Percentiles rank a stretch among this genome's conserved stretches.
phyloP scores from a whole-genome alignment of 768 basidiomycete species.

The Suillus bovinus region DNA sequence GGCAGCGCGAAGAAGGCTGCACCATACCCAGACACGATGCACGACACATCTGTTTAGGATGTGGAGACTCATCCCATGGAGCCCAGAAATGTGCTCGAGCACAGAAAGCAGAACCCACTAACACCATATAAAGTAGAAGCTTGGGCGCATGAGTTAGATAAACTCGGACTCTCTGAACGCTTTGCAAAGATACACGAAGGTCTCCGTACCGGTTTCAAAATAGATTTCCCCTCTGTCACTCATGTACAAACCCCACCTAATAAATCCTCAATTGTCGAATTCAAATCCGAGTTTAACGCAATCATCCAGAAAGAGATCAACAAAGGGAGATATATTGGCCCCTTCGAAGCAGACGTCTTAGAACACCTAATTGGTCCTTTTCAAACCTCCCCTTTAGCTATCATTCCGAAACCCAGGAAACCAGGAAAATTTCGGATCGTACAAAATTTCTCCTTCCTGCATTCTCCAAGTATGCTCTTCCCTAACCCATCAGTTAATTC shows the following conservation, averaged over 20 bases:
- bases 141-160: not conserved
- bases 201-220: not conserved
- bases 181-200: not conserved
- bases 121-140: slow-evolving; percentile 11
- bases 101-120: slow-evolving; percentile 3
- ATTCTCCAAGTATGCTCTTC: too few relatives aligned
- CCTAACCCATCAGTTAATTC: too few relatives aligned
- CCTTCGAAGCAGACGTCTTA: slow-evolving; percentile 17
- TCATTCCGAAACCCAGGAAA: too few relatives aligned
- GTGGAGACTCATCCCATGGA: slow-evolving; percentile 5
- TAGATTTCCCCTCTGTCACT: slow-evolving; percentile 8
- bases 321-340: slow-evolving; percentile 34
- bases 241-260: slow-evolving; percentile 6
- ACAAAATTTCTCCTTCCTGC: too few relatives aligned
- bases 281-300: not conserved
- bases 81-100: slow-evolving; percentile 12
- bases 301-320: not conserved
- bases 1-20: slow-evolving; percentile 7
- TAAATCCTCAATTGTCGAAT: not conserved
- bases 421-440: too few relatives aligned
- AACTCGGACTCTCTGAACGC: too few relatives aligned
- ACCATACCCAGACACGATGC: not conserved
- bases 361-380: too few relatives aligned
- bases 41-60: slow-evolving; percentile 8
- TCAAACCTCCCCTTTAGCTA: too few relatives aligned